Percentiles rank a stretch among this genome's conserved stretches.
Evolutionary conservation across 345 rosid genomes (phyloP).

Genomic region (Moricandia arvensis): DNA sequence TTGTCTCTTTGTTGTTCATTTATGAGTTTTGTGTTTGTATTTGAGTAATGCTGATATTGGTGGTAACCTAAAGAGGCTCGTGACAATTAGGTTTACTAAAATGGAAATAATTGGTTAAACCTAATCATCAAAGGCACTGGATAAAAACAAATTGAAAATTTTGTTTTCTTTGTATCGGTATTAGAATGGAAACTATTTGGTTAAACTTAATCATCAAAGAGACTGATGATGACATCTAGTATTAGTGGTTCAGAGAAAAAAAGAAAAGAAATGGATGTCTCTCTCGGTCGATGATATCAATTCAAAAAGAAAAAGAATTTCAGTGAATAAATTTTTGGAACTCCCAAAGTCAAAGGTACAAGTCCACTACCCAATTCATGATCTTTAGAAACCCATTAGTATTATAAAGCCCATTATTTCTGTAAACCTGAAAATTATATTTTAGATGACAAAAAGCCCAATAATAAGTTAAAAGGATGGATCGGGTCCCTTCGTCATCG

Average conservation of each 20-base stretch:
- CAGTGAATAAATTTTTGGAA: neutral
- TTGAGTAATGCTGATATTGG: neutral
- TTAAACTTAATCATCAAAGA: no score
- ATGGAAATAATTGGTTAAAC: neutral
- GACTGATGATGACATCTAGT: no score
- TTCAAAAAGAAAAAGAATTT: neutral
- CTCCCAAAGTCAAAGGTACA: neutral
- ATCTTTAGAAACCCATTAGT: neutral
- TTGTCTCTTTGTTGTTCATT: neutral
- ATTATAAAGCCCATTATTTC: neutral
- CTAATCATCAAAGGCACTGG: neutral
- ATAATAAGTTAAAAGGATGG: no score
- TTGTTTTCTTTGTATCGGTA: no score
- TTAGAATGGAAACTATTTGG: no score
- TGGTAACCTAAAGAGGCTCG: neutral
- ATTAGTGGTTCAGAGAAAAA: no score
- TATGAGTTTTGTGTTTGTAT: neutral
- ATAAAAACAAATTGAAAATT: no score
- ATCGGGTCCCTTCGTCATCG: no score
- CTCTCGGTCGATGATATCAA: no score
- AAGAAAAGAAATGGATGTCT: no score
- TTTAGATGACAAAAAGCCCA: no score
- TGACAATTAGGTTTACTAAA: neutral
- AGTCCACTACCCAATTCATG: neutral
- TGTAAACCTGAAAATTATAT: neutral